Conservation (phyloP, 306 rosid genomes). For the Cucurbita maxima region DNA sequence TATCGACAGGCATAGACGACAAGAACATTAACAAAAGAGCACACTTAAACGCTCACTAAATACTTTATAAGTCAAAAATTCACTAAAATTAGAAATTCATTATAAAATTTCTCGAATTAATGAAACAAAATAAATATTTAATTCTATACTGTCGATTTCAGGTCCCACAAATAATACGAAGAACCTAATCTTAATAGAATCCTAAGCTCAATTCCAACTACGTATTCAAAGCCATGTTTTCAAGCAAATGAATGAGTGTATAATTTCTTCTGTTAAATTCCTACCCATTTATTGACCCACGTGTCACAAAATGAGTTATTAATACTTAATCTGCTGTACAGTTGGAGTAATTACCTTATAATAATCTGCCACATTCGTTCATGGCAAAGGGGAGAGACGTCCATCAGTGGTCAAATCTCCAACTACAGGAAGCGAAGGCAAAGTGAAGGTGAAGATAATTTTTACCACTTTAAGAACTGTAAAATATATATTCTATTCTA, state of each 20-base stretch:
- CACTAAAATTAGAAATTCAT: too few species aligned
- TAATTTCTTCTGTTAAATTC: not conserved
- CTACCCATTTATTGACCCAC: not conserved
- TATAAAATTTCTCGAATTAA: too few species aligned
- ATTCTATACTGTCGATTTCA: not conserved
- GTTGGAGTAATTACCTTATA: not conserved
- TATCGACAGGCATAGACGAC: too few species aligned
- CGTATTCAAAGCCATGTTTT: not conserved
- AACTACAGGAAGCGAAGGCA: too few species aligned
- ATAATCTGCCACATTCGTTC: not conserved
- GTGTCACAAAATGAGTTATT: not conserved
- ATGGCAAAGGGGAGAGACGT: not conserved
- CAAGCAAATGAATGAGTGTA: not conserved
- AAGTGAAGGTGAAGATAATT: not conserved
- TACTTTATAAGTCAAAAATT: not conserved
- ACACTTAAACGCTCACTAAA: too few species aligned
- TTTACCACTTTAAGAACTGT: not conserved
- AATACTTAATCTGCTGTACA: not conserved
- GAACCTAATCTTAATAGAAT: conserved; percentile 19
- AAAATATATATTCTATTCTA: not conserved
- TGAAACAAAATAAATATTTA: not conserved
- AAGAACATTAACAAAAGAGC: too few species aligned
- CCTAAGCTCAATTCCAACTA: conserved; percentile 1
- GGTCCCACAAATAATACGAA: conserved; percentile 12
- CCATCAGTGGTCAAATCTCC: not conserved